Base-by-base conservation (phyloP, 2,329 filamentous ascomycete genomes). In the Pestalotiopsis sp. region DNA sequence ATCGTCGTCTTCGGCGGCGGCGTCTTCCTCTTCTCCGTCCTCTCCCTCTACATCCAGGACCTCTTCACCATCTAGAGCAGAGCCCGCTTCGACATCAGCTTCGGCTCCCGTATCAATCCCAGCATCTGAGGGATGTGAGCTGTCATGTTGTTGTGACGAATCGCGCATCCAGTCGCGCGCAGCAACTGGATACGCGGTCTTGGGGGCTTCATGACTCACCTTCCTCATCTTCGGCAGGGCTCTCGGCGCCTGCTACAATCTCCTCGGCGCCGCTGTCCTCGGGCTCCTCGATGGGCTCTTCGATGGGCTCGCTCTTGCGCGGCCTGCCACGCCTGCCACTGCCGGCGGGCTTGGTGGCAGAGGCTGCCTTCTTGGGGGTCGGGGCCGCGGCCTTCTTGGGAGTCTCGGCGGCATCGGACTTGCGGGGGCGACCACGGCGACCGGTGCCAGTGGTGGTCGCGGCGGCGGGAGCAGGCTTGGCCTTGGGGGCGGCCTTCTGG, bases 341-440 rank as follows among this genome's bases (percentile, higher is more conserved):
- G 67, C 71, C 66, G 57, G 72, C 58, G 65, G 73, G 72, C 70
- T 73, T 73, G 14, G 65, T 68, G 39, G 70, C 68, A 14, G 67
- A 64, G 10, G 69, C 66, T 9, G 64, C 38, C 55, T 22, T 35
- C 63, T 66, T 66, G 14, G 68, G 60, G 38, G 75, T 73, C n/a
- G 68, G 60, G 35, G 74, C 73, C 61, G 73, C 64, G 30, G 69
- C 57, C 71, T 78, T 78, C 71, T 75, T 76, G 17, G 76, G 75
- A 17, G 72, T 75, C 38, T 69, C 63, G 13, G 69, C 72, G 38
- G 68, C 67, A 17, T 70, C 66, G 9, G 70, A 67, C 71, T 77
- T 79, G 69, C 75, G 73, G 59, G 79, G 79, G 13, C 81, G 73
- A 48, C 80, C 76, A 55, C 78, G 76, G 57, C 73, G 68, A 62